Evolutionary conservation across 371 early-diverging fungal genomes (phyloP), one percentile per base, ranked within the genome.

Genomic region (Mucor racemosus): DNA sequence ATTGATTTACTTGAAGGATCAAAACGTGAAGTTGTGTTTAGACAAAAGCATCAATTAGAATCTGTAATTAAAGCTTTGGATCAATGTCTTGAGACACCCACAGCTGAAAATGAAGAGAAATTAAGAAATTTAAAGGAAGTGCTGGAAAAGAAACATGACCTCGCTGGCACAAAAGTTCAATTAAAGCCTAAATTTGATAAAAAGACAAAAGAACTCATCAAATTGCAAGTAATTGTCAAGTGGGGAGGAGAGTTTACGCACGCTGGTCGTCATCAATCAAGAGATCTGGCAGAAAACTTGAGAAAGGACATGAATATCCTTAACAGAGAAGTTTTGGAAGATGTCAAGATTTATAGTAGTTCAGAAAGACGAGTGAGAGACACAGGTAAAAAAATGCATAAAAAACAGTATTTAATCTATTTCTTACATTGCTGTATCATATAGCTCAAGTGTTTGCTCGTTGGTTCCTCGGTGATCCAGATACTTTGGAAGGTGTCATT

Each of bases 161-260:
- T 94, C n/a, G 89, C 92, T 0, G 97, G 96, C 4, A 96, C 97
- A 48, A 98, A 97, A 67, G 93, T 97, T 19, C 99, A 98, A 68
- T 68, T 97, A 14, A 95, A 96, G 74, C 95, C 97, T 0, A 76
- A 82, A 7, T 91, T 84, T 66, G 82, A 81, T 60, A 90, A 90
- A 36, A 80, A 89, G 35, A 80, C 80, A 44, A 73, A 81, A 7
- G 55, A 75, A 5, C 81, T 95, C 4, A 82, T 87, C 39, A 94
- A 94, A 65, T 75, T 94, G 9, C 95, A 96, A 79, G 77, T 97
- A 21, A 91, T 97, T 73, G 93, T 97, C 61, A 98, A 98, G 72
- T 98, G 98, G 99, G 97, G 96, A 41, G 99, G 97, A 46, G 95
- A 95, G 81, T 96, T 97, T 76, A 99, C 99, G 0, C 99, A 99